phyloP scores from a whole-genome alignment of 2,329 filamentous ascomycete species.

The Trichoderma polysporum region DNA sequence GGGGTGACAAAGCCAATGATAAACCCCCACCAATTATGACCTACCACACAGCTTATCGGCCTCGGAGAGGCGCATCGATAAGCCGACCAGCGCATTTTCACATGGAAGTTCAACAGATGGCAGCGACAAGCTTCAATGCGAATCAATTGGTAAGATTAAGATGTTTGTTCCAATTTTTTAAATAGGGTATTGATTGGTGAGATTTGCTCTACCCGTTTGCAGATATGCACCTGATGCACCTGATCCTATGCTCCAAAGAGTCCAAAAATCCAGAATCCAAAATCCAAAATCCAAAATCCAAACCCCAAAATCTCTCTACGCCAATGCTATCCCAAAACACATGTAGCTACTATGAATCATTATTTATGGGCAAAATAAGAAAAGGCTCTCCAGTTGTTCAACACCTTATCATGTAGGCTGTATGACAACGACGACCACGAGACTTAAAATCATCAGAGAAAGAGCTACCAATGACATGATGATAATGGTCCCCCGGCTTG shows the following conservation, averaged over 20 bases:
- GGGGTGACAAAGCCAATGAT: neutral
- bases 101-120: neutral
- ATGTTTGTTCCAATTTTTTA: neutral
- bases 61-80: neutral
- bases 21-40: neutral
- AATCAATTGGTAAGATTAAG: neutral
- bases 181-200: neutral
- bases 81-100: neutral
- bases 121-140: neutral
- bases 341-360: neutral
- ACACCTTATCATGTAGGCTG: slow-evolving; percentile 34
- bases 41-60: neutral
- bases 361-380: neutral
- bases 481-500: slow-evolving; percentile 72
- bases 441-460: slow-evolving; percentile 59
- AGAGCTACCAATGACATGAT: slow-evolving; percentile 66
- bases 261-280: neutral
- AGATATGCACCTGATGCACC: neutral
- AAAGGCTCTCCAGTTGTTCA: neutral
- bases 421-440: slow-evolving; percentile 60
- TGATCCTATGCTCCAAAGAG: neutral
- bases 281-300: neutral
- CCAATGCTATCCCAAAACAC: neutral
- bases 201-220: neutral
- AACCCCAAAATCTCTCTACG: neutral